Base-by-base conservation (phyloP, 306 rosid species). In the Leucaena leucocephala region DNA sequence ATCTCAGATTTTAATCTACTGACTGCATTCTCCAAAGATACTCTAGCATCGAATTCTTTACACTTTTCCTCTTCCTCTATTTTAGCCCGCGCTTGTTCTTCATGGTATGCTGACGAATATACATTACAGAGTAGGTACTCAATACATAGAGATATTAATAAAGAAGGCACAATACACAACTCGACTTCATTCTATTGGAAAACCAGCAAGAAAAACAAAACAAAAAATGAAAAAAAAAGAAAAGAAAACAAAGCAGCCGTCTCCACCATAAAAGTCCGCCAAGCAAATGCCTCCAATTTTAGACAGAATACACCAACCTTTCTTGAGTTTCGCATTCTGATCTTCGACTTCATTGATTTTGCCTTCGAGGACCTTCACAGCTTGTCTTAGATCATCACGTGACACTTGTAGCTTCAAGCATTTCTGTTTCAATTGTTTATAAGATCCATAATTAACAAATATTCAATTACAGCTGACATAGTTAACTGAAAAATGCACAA, bases 321-420 rank as follows among this genome's bases (percentile, higher is more conserved):
- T 76, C 50, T 79, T 73, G 43, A 91, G 89, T 22, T 73, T 71
- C 33, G 4, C 81, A 67, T 84, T 86, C 74, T 84, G 78, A 71
- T 82, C 75, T 78, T 90, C 76, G 44, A 78, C n/a, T 11, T 66
- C 82, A 4, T 74, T 70, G 46, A 77, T 17, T 65, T 84, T 77
- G 33, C 72, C 80, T 15, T 84, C 81, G 12, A 92, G 89, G 36
- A 91, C 49, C 10, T 81, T 77, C 77, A 89, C 86, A 17, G 93
- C 97, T 74, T 88, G 82, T 52, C 97, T 87, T 8, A 92, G 85
- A 58, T 87, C 90, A 71, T 68, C 74, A 19, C 97, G 88, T 0
- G 82, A 61, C 50, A 87, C 82, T 71, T 76, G 85, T 1, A 68
- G 75, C 76, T 81, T 89, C 15, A 48, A 68, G 68, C 27, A 88